Conservation (phyloP, 179 eudicot genomes). For the Beta corolliflora region DNA sequence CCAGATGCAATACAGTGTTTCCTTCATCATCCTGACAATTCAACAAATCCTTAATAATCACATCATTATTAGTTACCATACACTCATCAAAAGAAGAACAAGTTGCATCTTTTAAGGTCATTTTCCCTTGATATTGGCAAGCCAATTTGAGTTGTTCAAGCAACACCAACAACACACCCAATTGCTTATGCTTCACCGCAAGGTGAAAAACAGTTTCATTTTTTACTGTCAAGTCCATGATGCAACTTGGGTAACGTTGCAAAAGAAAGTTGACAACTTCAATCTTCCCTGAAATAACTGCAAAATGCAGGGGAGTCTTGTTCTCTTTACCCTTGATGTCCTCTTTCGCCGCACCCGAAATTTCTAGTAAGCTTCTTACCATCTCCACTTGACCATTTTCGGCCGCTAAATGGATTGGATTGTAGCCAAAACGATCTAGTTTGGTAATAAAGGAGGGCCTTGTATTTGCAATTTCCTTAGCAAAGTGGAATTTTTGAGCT, state of each 20-base stretch:
- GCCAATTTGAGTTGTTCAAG: neutral
- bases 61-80: neutral
- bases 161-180: conserved; percentile 8
- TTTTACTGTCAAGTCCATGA: conserved; percentile 2
- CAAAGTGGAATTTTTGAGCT: conserved; percentile 11
- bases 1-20: conserved; percentile 9
- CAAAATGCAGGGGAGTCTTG: conserved; percentile 16
- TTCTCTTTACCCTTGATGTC: neutral
- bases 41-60: neutral
- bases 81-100: too few relatives aligned
- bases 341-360: neutral
- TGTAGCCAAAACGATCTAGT: conserved; percentile 10
- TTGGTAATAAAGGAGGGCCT: conserved; percentile 15
- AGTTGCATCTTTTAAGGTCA: neutral
- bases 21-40: conserved; percentile 18
- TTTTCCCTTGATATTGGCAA: neutral
- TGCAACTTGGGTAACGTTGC: neutral
- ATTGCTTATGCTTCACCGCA: conserved; percentile 18
- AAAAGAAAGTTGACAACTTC: conserved; percentile 8
- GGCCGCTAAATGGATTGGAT: conserved; percentile 15
- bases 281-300: conserved; percentile 13
- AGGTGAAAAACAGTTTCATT: conserved; percentile 14
- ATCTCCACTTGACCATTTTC: conserved; percentile 16
- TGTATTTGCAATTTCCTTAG: conserved; percentile 4
- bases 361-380: conserved; percentile 10